A percentile compares a stretch with the other conserved stretches of the same genome.
These are phyloP conservation scores for Sophora flavescens DNA, from an alignment of 306 rosid species.

Conservation along the genomic window DNA sequence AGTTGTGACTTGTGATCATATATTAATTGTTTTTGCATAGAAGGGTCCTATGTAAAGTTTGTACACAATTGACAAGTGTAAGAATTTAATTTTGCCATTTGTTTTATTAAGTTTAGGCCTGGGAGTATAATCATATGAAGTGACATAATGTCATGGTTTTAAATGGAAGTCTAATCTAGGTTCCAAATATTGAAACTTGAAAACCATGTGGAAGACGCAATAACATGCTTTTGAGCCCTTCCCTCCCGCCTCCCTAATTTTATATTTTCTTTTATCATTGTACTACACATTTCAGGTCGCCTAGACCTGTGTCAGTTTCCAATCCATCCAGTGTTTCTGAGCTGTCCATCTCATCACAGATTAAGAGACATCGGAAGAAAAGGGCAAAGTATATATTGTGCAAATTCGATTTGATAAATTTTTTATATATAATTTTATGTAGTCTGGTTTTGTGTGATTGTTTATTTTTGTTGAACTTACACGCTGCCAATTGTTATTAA, in stretches of 20 bases:
- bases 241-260: constrained; percentile 27
- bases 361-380: constrained; percentile 61
- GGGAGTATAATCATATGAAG: constrained; percentile 25
- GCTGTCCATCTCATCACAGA: constrained; percentile 50
- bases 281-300: constrained; percentile 58
- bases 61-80: constrained; percentile 33
- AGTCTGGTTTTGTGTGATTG: background rate
- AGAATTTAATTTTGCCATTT: constrained; percentile 25
- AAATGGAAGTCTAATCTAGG: constrained; percentile 27
- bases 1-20: constrained; percentile 26
- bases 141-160: constrained; percentile 15
- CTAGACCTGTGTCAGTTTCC: constrained; percentile 50
- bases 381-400: constrained; percentile 54
- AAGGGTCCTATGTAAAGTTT: constrained; percentile 26
- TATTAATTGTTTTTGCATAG: constrained; percentile 11
- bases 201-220: constrained; percentile 32
- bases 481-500: constrained; percentile 49
- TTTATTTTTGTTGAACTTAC: constrained; percentile 31
- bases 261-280: constrained; percentile 33
- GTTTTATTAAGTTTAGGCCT: constrained; percentile 17
- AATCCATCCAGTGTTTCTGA: constrained; percentile 58
- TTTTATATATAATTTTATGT: background rate
- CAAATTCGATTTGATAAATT: constrained; percentile 7
- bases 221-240: constrained; percentile 22
- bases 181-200: constrained; percentile 38